Base-by-base conservation (phyloP, 768 basidiomycete species). In the Termitomyces sp. region DNA sequence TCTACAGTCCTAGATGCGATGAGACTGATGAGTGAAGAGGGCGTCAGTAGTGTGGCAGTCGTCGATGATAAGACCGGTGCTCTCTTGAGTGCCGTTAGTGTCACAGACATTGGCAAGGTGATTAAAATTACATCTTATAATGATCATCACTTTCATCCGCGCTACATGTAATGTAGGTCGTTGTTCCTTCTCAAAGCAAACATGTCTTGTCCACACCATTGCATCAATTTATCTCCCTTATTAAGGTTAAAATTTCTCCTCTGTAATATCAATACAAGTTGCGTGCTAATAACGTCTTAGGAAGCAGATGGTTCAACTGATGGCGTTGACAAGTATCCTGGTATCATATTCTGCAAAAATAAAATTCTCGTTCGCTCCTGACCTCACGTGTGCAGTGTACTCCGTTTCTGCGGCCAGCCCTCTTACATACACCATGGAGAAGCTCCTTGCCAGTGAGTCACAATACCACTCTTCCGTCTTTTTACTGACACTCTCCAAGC, bases 21-120 rank as follows among this genome's bases (percentile, higher is more conserved):
- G 91, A 83, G 77, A 58, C 75, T 89, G 29, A 92, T 93, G 90
- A 90, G 89, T 63, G 89, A 90, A 59, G 82, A 88, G 65, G 91
- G 91, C 23, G 89, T 93, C 25, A 91, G 90, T 66, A 91, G 87
- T 63, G 77, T 92, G 44, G 91, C 90, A 16, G 86, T 92, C 4
- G 67, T 89, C 5, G 87, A 90, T 45, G 85, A 86, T 47, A 84
- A 83, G 31, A 76, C 68, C 3, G 84, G 87, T 4, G 77, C 71
- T 44, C 69, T 92, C 54, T 69, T 89, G 54, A 89, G 90, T 58
- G 87, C 89, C 2, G 84, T 92, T 37, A 90, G 88, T 66, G 91
- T 91, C 5, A 92, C 89, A 6, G 91, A 93, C 66, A 77, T 93
- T 37, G 89, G 89, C 53, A 86, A 83, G 78, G 89, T 87, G 27